A percentile compares a stretch with the other conserved stretches of the same genome.
phyloP scores from a whole-genome alignment of 176 grass and related monocot species.

The Zea luxurians region DNA sequence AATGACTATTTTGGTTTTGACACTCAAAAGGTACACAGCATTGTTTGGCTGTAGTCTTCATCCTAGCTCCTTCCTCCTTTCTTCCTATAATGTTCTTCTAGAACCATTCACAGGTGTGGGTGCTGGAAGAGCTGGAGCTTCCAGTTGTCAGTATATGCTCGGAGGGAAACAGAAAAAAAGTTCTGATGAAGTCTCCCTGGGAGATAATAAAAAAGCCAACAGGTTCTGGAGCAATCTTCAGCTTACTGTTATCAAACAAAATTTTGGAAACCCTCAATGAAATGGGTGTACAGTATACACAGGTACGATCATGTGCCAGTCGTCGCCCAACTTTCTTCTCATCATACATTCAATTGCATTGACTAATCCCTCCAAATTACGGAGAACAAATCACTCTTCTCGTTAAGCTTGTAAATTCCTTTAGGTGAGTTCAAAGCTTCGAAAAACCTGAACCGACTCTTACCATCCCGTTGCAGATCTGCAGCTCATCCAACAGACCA shows the following conservation, averaged over 20 bases:
- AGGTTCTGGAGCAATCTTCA: constrained; percentile 72
- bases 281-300: constrained; percentile 70
- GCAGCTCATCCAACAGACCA: constrained; percentile 51
- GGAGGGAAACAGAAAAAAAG: constrained; percentile 41
- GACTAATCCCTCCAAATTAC: background rate
- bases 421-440: background rate
- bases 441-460: constrained; percentile 14
- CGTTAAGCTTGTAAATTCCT: constrained; percentile 6
- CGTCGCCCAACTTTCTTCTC: background rate
- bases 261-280: constrained; percentile 62
- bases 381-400: background rate
- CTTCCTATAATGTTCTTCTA: background rate
- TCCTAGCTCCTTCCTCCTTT: background rate
- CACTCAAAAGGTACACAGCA: constrained; percentile 58
- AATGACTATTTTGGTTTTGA: constrained; percentile 77
- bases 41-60: background rate
- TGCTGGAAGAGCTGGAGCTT: constrained; percentile 71
- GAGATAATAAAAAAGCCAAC: constrained; percentile 69
- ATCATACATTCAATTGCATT: background rate
- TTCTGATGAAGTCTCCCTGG: constrained; percentile 78
- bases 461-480: constrained; percentile 52
- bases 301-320: constrained; percentile 48
- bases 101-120: constrained; percentile 63
- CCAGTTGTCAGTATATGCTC: constrained; percentile 64
- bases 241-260: constrained; percentile 60